These are phyloP conservation scores for Mucor plumbeus DNA, from an alignment of 371 early-diverging fungal species.

Conservation along the genomic window DNA sequence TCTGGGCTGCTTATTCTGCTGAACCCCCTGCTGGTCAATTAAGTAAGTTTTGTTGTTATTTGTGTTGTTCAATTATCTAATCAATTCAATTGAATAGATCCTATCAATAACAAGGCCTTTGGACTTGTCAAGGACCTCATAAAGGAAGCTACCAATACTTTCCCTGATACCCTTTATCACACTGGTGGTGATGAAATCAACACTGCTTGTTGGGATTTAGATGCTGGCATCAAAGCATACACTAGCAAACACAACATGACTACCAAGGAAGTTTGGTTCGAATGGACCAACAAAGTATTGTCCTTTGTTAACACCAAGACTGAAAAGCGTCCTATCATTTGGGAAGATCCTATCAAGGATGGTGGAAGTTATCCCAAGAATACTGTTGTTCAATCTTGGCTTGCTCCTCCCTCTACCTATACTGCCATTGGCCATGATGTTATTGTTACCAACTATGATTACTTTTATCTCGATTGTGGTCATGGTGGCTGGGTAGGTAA, in stretches of 20 bases:
- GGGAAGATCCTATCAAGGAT: slow-evolving; percentile 51
- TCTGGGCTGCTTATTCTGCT: slow-evolving; percentile 61
- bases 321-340: slow-evolving; percentile 48
- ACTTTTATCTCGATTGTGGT: slow-evolving; percentile 78
- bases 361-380: slow-evolving; percentile 41
- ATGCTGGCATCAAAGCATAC: slow-evolving; percentile 32
- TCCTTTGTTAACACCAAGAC: slow-evolving; percentile 30
- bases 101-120: slow-evolving; percentile 59
- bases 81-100: slow-evolving; percentile 28
- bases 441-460: slow-evolving; percentile 60
- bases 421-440: slow-evolving; percentile 59
- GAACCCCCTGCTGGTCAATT: slow-evolving; percentile 69
- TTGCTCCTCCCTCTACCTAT: slow-evolving; percentile 47
- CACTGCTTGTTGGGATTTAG: slow-evolving; percentile 63
- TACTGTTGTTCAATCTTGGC: slow-evolving; percentile 67
- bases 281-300: slow-evolving; percentile 39
- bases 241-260: slow-evolving; percentile 25
- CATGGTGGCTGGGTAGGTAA: slow-evolving; percentile 62
- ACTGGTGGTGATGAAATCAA: slow-evolving; percentile 83
- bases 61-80: no score
- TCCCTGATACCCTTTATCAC: slow-evolving; percentile 75
- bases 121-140: slow-evolving; percentile 65
- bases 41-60: no score
- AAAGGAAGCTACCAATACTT: slow-evolving; percentile 61
- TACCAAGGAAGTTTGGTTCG: slow-evolving; percentile 33